Conservation (phyloP, 768 basidiomycete species). For the Tricholoma sp. region DNA sequence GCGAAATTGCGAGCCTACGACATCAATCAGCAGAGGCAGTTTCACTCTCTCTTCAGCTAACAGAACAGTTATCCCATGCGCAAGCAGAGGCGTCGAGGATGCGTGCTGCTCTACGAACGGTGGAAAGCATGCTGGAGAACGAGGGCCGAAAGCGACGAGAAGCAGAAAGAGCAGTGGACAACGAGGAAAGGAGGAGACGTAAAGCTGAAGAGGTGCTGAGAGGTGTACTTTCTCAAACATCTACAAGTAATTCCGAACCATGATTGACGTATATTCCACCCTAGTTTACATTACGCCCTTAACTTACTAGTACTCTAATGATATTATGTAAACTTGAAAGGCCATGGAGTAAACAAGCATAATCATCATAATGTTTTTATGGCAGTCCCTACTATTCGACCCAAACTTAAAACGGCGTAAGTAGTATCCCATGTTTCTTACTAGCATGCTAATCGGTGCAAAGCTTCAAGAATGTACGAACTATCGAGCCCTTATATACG, state of each 20-base stretch:
- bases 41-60: constrained; percentile 56
- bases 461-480: constrained; percentile 73
- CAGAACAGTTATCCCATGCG: constrained; percentile 65
- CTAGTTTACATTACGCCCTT: not conserved
- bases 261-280: not conserved
- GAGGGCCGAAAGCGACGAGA: constrained; percentile 55
- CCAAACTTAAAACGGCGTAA: constrained; percentile 61
- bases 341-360: not conserved
- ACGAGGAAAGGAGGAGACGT: constrained; percentile 42
- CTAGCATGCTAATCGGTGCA: constrained; percentile 7
- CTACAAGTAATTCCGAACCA: not conserved
- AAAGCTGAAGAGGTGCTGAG: constrained; percentile 47
- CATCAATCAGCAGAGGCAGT: constrained; percentile 67
- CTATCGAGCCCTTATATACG: constrained; percentile 81
- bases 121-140: constrained; percentile 56
- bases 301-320: no score
- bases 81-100: constrained; percentile 56
- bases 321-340: no score
- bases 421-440: constrained; percentile 17
- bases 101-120: constrained; percentile 46
- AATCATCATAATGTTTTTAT: constrained; percentile 15
- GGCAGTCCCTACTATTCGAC: constrained; percentile 30
- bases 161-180: constrained; percentile 47
- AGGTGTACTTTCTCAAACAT: constrained; percentile 25
- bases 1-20: constrained; percentile 59